These are phyloP conservation scores for Fistulinella cinereoalba DNA, from an alignment of 1,284 basidiomycete genomes.

Conservation along the genomic window DNA sequence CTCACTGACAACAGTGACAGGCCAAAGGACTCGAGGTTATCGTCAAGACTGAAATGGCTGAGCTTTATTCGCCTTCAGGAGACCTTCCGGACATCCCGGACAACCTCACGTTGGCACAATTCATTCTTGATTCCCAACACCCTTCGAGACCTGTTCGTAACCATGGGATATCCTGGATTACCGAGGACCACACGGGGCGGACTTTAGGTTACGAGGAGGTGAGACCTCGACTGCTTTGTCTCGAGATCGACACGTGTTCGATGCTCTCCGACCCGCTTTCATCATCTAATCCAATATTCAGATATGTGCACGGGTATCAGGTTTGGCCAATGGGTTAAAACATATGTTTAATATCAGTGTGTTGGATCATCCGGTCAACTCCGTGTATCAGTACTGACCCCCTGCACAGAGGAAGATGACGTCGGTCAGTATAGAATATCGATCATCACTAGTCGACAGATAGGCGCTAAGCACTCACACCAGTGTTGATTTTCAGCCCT, in stretches of 20 bases:
- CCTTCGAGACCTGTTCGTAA: constrained; percentile 43
- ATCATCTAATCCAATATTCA: no score
- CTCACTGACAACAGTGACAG: no score
- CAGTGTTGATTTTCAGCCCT: constrained; percentile 66
- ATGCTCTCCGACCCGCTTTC: no score
- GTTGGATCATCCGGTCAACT: constrained; percentile 8
- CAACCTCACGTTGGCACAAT: constrained; percentile 64
- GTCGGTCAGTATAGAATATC: constrained; percentile 27
- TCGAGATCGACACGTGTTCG: no score
- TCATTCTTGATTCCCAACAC: constrained; percentile 59
- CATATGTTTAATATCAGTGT: constrained; percentile 45
- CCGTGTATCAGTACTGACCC: background rate
- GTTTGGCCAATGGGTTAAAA: constrained; percentile 55
- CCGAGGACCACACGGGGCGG: constrained; percentile 59
- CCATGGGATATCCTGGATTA: constrained; percentile 51
- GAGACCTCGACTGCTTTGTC: constrained; percentile 11
- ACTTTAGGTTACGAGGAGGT: constrained; percentile 47
- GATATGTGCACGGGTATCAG: constrained; percentile 53
- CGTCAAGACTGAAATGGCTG: constrained; percentile 29
- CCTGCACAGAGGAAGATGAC: constrained; percentile 42
- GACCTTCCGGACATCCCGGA: constrained; percentile 57
- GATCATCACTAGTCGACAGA: background rate
- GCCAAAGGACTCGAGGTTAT: no score
- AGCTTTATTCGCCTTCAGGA: constrained; percentile 37
- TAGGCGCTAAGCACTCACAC: constrained; percentile 8